Base-by-base conservation (phyloP, 2,329 filamentous ascomycete species). In the Neofusicoccum ribis region DNA sequence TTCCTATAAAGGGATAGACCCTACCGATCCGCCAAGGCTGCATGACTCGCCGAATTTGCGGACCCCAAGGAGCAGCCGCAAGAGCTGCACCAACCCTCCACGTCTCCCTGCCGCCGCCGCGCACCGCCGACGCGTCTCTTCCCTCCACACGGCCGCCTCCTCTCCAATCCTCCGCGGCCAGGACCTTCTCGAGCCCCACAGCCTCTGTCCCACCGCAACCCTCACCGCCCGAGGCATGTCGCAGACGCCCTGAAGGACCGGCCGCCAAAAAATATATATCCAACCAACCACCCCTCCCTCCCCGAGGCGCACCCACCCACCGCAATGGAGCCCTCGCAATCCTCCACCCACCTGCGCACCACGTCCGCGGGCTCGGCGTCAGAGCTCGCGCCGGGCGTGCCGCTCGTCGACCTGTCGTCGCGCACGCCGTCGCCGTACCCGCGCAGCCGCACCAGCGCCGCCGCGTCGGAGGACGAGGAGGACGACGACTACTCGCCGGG, bases 381-480 rank as follows among this genome's bases (percentile, higher is more conserved):
- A 41, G 70, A 78, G 63, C 77, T 79, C 50, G 70, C 76, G 17
- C 71, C 71, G 6, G 31, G 65, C 17, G 74, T 82, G 7, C 81
- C 81, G 2, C 72, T 83, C 9, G 81, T 83, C 59, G 81, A 78
- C 66, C 72, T 83, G 47, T 79, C 74, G 52, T 59, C 54, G 23
- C 76, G 81, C 61, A 79, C 77, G 23, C 77, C 78, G 7, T 81
- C 78, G 36, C 81, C 81, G 1, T 82, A 79, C 68, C 75, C 77
- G n/a, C 73, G 79, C 63, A 76, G 65, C 52, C 72, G 78, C 60
- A 79, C 74, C 67, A 79, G 80, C 7, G 77, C 70, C 7, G 80
- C 79, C 65, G 80, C 78, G 65, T 81, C 83, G 64, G 81, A 81
- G 65, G 82, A 83, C 60, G 81, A 83, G 44, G 81, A 83, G 56